Evolutionary conservation across 2,329 filamentous ascomycete genomes (phyloP), one percentile per base, ranked within the genome.

Genomic region (Davidsoniella australis): DNA sequence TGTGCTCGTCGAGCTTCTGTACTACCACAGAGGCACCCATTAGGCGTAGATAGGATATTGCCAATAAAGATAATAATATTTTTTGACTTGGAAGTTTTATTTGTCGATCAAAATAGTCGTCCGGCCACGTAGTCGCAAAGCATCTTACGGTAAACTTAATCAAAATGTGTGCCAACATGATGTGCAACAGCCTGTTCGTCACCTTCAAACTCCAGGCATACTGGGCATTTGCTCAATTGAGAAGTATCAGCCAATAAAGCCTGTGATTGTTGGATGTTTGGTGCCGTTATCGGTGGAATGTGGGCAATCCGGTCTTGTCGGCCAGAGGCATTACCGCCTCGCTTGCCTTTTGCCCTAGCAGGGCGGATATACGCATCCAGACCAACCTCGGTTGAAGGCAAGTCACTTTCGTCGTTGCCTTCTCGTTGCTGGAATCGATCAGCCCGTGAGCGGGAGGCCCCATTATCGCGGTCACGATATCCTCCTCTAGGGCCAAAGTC

Each of bases 121-220:
- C 20, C 5, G 20, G 2, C 4, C 20, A 23, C 20, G 20, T 23
- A 23, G 20, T 23, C 12, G 12, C 9, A 9, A 33, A 33, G 29
- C 12, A 12, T 33, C 29, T 23, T 5, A 33, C 17, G 29, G 12
- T 7, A 20, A n/a, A 29, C 4, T 37, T 45, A 49, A 9, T 40
- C 57, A 43, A 80, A 78, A 58, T 80, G 76, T 2, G 57, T 60
- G 23, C 75, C 73, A 52, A 85, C 77, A 57, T 85, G 81, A 61
- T 80, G 70, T 8, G 74, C 73, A 8, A 85, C 78, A 7, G 80
- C 81, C 1, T 66, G 64, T 56, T 80, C 80, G 55, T 85, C 80
- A 1, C 81, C 81, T 55, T 80, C 70, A 59, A 85, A 85, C 0
- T 58, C 62, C 2, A 68, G 69, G 58, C 81, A 85, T 1, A 85